A percentile compares a stretch with the other conserved stretches of the same genome.
Evolutionary conservation across 371 early-diverging fungal genomes (phyloP).

Genomic region (Mucor saturninus): DNA sequence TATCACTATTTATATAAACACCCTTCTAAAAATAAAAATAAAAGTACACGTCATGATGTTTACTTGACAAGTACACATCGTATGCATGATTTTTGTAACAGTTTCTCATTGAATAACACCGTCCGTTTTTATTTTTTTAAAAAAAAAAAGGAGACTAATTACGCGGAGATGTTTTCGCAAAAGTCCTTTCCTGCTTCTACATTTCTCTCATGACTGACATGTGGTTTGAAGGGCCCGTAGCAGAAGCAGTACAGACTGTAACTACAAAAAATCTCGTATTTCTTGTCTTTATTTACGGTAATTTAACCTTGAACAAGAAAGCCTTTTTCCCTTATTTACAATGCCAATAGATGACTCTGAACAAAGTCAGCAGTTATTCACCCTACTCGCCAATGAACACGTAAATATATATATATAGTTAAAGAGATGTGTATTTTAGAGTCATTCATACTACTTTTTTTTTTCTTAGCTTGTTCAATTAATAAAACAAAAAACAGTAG

Average conservation of each 20-base stretch:
- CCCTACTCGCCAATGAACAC: conserved; percentile 3
- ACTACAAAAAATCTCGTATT: conserved; percentile 8
- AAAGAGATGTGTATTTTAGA: not conserved
- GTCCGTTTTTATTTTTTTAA: too few species aligned
- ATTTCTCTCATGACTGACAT: not conserved
- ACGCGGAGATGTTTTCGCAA: too few species aligned
- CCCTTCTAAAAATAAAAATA: too few species aligned
- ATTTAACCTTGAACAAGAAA: not conserved
- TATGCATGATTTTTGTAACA: too few species aligned
- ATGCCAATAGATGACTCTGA: conserved; percentile 12
- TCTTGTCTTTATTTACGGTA: conserved; percentile 20
- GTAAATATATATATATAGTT: not conserved
- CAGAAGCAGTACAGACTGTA: conserved; percentile 15
- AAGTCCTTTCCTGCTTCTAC: not conserved
- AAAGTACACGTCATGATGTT: too few species aligned
- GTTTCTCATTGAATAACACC: too few species aligned
- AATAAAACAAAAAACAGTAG: conserved; percentile 6
- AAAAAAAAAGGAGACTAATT: too few species aligned
- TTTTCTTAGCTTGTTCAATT: not conserved
- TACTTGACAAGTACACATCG: too few species aligned
- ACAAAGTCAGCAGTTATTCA: conserved; percentile 10
- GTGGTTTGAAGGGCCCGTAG: conserved; percentile 16
- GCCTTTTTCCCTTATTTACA: not conserved
- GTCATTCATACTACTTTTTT: not conserved
- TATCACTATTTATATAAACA: too few species aligned